phyloP scores from a whole-genome alignment of 768 basidiomycete species.

The Pisolithus albus region DNA sequence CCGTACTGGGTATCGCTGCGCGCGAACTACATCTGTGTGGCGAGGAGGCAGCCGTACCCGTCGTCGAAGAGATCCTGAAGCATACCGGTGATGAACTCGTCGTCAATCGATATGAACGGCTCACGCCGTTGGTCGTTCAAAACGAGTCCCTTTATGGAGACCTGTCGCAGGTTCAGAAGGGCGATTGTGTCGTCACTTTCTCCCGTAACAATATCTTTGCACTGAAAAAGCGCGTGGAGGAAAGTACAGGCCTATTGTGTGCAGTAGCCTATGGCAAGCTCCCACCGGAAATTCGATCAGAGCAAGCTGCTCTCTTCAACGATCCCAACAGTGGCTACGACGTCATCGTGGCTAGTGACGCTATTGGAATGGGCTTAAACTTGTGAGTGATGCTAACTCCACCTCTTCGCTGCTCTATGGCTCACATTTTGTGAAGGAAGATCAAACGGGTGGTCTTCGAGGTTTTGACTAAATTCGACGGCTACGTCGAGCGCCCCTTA shows the following conservation, averaged over 20 bases:
- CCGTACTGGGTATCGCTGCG: slow-evolving; percentile 70
- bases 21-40: slow-evolving; percentile 91
- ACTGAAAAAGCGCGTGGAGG: slow-evolving; percentile 67
- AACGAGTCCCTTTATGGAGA: slow-evolving; percentile 56
- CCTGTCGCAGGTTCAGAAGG: slow-evolving; percentile 54
- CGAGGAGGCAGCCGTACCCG: slow-evolving; percentile 82
- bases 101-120: slow-evolving; percentile 77
- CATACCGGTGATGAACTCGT: slow-evolving; percentile 78
- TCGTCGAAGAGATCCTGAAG: slow-evolving; percentile 63
- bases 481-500: slow-evolving; percentile 38
- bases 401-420: background rate
- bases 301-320: slow-evolving; percentile 92
- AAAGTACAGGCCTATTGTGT: slow-evolving; percentile 65
- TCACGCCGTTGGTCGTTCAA: slow-evolving; percentile 77
- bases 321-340: slow-evolving; percentile 76
- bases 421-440: slow-evolving; percentile 46
- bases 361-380: slow-evolving; percentile 96
- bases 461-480: slow-evolving; percentile 59
- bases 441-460: slow-evolving; percentile 85
- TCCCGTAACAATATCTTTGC: slow-evolving; percentile 68
- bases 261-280: slow-evolving; percentile 91
- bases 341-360: slow-evolving; percentile 89
- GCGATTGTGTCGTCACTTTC: slow-evolving; percentile 92
- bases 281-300: slow-evolving; percentile 85
- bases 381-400: slow-evolving; percentile 48